Evolutionary conservation across 345 rosid genomes (phyloP), one percentile per base, ranked within the genome.

Genomic region (Gossypium raimondii): DNA sequence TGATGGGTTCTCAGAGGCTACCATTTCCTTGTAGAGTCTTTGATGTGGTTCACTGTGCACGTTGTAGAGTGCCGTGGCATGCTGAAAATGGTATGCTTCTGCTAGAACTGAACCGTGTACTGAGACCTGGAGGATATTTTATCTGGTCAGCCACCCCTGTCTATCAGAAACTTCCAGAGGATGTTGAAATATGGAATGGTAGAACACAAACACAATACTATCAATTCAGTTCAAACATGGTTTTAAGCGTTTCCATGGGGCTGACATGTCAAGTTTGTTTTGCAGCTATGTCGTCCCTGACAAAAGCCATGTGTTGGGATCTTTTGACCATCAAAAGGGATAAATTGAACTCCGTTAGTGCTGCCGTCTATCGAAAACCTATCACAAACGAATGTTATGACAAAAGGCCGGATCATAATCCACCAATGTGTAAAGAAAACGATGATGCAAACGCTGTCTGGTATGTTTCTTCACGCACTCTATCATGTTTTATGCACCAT

Each of bases 111-210:
- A 93, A 95, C 72, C 87, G 99, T 50, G 85, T 93, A 73, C 87
- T 95, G 47, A 72, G 98, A 18, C 97, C 98, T 0, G 98, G 98
- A 34, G 99, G 99, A 58, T 89, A 86, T 63, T 95, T 95, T 78
- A 87, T 90, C 12, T 95, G 99, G 98, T 93, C 99, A 41, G 97
- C 98, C 11, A 93, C 99, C 59, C 99, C 99, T 2, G 98, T 93
- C 14, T 95, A 95, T 79, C 97, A 86, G 70, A 93, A 80, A 78
- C 83, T 78, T 51, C 77, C 78, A 79, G 94, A 91, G 81, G 97
- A 95, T 81, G 85, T 83, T 7, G 80, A 82, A 79, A 95, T 93
- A 68, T 95, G 99, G 99, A 75, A 86, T 71, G 99, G 99, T 93
- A 81, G 50, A 45, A 1, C 44, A 29, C 41, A 13, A 47, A 17